Percentiles rank a stretch among this genome's conserved stretches.
phyloP scores from a whole-genome alignment of 768 basidiomycete species.

The Naganishia onofrii region DNA sequence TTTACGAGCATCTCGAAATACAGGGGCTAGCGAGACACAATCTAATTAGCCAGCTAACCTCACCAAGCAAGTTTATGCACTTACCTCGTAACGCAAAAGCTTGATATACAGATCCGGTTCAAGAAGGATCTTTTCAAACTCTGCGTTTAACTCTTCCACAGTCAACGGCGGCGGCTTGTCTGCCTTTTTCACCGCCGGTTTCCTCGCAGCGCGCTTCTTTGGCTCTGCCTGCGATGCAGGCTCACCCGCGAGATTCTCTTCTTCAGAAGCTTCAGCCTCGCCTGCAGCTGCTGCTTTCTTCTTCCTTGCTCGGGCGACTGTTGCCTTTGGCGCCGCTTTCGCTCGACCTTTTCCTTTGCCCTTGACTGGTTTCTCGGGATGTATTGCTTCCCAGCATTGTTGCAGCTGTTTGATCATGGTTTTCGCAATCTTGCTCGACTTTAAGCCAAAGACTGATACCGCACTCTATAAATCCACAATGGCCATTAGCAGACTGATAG shows the following conservation, averaged over 20 bases:
- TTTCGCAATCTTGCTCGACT: slow-evolving; percentile 28
- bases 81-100: slow-evolving; percentile 31
- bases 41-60: not conserved
- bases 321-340: slow-evolving; percentile 3
- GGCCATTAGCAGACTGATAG: not conserved
- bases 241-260: slow-evolving; percentile 1
- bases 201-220: slow-evolving; percentile 11
- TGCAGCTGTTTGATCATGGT: slow-evolving; percentile 30
- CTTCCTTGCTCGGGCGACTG: slow-evolving; percentile 5
- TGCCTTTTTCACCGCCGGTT: slow-evolving; percentile 18
- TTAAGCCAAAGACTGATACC: slow-evolving; percentile 26
- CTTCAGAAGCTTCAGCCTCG: slow-evolving; percentile 7
- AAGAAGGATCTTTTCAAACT: slow-evolving; percentile 26
- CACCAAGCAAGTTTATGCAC: not conserved
- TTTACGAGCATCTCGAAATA: slow-evolving; percentile 26
- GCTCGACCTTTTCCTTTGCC: slow-evolving; percentile 13
- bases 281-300: not conserved
- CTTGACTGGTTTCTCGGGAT: slow-evolving; percentile 23
- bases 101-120: slow-evolving; percentile 22
- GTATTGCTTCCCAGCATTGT: slow-evolving; percentile 28
- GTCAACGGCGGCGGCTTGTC: slow-evolving; percentile 26
- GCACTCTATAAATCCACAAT: not conserved
- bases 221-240: not conserved
- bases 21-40: slow-evolving; percentile 14
- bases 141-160: slow-evolving; percentile 12